Percentiles rank a stretch among this genome's conserved stretches.
These are phyloP conservation scores for Neocatenulostroma microsporum DNA, from an alignment of 2,329 filamentous ascomycete genomes.

Conservation along the genomic window DNA sequence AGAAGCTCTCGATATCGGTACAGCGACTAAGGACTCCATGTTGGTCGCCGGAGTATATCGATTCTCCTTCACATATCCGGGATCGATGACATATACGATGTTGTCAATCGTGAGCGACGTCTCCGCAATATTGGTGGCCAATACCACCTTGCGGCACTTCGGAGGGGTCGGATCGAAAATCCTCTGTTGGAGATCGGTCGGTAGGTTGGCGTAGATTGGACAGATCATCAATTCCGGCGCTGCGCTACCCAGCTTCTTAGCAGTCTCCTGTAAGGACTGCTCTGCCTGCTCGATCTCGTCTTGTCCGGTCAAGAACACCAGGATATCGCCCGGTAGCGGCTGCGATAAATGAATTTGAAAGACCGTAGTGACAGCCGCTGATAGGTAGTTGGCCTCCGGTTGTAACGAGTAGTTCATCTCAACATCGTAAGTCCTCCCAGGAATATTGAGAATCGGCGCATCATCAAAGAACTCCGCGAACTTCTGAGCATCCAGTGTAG, in stretches of 20 bases:
- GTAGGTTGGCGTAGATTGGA: slow-evolving; percentile 90
- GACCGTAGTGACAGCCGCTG: slow-evolving; percentile 82
- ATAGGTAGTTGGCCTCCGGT: slow-evolving; percentile 89
- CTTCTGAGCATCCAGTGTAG: slow-evolving; percentile 88
- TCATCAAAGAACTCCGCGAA: slow-evolving; percentile 89
- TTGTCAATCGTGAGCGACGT: slow-evolving; percentile 93
- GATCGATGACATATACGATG: slow-evolving; percentile 92
- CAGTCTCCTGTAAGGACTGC: slow-evolving; percentile 74
- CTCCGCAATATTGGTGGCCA: slow-evolving; percentile 96
- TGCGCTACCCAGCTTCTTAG: slow-evolving; percentile 74
- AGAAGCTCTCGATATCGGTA: slow-evolving; percentile 82
- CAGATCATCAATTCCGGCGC: slow-evolving; percentile 82
- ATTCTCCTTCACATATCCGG: slow-evolving; percentile 92
- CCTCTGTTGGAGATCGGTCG: slow-evolving; percentile 80
- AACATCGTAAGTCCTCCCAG: slow-evolving; percentile 79
- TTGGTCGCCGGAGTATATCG: slow-evolving; percentile 84
- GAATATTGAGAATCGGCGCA: slow-evolving; percentile 89
- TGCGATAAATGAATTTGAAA: slow-evolving; percentile 93
- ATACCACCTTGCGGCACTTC: slow-evolving; percentile 77
- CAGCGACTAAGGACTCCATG: slow-evolving; percentile 86
- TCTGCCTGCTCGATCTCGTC: slow-evolving; percentile 92
- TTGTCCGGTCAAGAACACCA: slow-evolving; percentile 91
- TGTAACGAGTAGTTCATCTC: slow-evolving; percentile 85
- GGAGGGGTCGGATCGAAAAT: slow-evolving; percentile 92
- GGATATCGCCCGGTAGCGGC: slow-evolving; percentile 68